Percentiles rank a stretch among this genome's conserved stretches.
phyloP scores from a whole-genome alignment of 2,329 filamentous ascomycete species.

The Onygena corvina region DNA sequence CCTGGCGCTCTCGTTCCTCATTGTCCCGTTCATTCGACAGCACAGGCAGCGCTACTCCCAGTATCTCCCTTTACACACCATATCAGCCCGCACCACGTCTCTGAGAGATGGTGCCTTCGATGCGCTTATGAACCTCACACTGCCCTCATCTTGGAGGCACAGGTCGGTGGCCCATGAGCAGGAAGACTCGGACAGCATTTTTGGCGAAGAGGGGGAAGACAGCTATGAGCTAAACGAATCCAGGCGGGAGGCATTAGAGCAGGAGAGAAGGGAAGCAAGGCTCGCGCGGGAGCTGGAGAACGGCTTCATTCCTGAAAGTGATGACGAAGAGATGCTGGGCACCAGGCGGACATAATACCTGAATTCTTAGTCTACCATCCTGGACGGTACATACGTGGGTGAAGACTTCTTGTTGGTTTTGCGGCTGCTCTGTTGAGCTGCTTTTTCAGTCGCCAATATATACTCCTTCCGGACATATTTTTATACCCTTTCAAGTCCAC shows the following conservation, averaged over 20 bases:
- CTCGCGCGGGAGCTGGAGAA: constrained; percentile 70
- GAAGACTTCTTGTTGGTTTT: background rate
- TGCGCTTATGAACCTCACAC: constrained; percentile 32
- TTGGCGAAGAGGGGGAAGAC: constrained; percentile 51
- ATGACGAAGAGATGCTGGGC: constrained; percentile 32
- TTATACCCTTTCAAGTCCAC: background rate
- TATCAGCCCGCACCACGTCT: constrained; percentile 41
- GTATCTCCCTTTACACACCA: constrained; percentile 56
- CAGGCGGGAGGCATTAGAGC: constrained; percentile 34
- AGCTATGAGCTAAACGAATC: constrained; percentile 43
- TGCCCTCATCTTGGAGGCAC: constrained; percentile 37
- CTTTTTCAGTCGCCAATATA: background rate
- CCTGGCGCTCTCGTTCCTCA: constrained; percentile 50
- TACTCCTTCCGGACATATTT: background rate
- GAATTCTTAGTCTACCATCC: no score
- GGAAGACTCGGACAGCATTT: constrained; percentile 46
- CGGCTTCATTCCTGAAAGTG: constrained; percentile 62
- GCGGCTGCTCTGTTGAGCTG: background rate
- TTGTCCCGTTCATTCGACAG: constrained; percentile 56
- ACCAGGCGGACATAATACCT: background rate
- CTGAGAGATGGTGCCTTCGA: constrained; percentile 38
- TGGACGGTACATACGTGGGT: no score
- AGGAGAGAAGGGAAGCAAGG: constrained; percentile 39
- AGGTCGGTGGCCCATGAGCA: constrained; percentile 31
- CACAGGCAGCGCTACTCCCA: constrained; percentile 61